Conservation (phyloP, 345 rosid species). For the Trapa bicornis region DNA sequence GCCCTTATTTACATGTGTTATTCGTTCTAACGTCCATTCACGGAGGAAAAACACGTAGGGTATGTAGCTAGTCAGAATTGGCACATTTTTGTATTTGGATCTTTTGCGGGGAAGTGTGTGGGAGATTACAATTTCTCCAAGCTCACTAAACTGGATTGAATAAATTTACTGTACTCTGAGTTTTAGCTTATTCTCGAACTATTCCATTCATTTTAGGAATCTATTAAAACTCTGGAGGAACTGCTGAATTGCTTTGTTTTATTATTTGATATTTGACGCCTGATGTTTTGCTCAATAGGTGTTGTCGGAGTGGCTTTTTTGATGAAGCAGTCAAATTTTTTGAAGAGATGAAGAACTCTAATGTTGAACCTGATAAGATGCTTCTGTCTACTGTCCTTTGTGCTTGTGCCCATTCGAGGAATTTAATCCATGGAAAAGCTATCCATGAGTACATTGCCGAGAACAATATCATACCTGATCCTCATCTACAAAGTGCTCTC, state of each 20-base stretch:
- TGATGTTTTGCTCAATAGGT: slow-evolving; percentile 21
- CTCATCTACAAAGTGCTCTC: slow-evolving; percentile 39
- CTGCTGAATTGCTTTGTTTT: too few species aligned
- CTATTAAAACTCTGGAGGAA: too few species aligned
- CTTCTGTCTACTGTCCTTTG: slow-evolving; percentile 43
- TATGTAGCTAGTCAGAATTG: not conserved
- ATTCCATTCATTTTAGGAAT: too few species aligned
- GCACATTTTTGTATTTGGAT: not conserved
- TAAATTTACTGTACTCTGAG: not conserved
- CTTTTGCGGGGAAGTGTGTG: not conserved
- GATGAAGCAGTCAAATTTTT: slow-evolving; percentile 44
- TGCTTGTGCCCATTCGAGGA: slow-evolving; percentile 33
- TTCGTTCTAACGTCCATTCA: not conserved
- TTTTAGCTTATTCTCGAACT: not conserved
- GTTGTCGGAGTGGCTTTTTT: slow-evolving; percentile 28
- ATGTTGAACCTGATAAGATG: slow-evolving; percentile 40
- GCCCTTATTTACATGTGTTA: not conserved
- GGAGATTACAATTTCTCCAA: not conserved
- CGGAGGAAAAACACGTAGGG: not conserved
- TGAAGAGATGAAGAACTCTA: slow-evolving; percentile 46
- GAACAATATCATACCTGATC: slow-evolving; percentile 23
- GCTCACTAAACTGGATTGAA: not conserved
- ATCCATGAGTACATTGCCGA: slow-evolving; percentile 32
- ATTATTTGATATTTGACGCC: not conserved
- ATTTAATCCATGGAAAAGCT: slow-evolving; percentile 28